Percentiles rank a stretch among this genome's conserved stretches.
Conservation (phyloP, 2,329 filamentous ascomycete genomes). For the Aspergillus udagawae region DNA sequence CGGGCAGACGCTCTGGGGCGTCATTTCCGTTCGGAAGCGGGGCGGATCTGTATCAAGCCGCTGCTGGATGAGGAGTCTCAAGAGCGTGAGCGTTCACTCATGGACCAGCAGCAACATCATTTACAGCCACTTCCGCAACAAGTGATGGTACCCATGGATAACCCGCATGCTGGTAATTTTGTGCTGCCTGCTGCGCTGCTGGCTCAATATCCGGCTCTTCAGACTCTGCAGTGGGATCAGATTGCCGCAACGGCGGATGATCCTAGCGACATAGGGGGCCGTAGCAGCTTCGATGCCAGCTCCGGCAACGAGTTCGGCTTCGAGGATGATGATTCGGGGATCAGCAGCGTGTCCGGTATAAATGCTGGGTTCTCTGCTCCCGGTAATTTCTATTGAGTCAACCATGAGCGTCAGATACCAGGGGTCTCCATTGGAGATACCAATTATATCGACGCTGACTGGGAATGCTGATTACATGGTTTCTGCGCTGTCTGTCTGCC, state of each 20-base stretch:
- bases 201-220: slow-evolving; percentile 89
- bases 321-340: slow-evolving; percentile 41
- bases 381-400: slow-evolving; percentile 28
- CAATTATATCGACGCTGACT: slow-evolving; percentile 27
- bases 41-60: slow-evolving; percentile 95
- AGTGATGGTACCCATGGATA: slow-evolving; percentile 58
- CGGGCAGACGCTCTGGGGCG: slow-evolving; percentile 90
- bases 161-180: slow-evolving; percentile 58
- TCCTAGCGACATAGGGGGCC: slow-evolving; percentile 59
- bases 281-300: slow-evolving; percentile 50
- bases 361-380: slow-evolving; percentile 32
- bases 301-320: slow-evolving; percentile 42
- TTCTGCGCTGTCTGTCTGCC: slow-evolving; percentile 3
- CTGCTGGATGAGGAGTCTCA: slow-evolving; percentile 88
- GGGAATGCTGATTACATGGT: slow-evolving; percentile 17
- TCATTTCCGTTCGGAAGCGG: slow-evolving; percentile 93
- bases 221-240: slow-evolving; percentile 82
- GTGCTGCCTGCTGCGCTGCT: slow-evolving; percentile 81
- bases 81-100: slow-evolving; percentile 71
- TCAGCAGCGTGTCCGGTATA: slow-evolving; percentile 32
- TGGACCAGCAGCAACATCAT: slow-evolving; percentile 68
- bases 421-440: slow-evolving; percentile 26
- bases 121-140: slow-evolving; percentile 54
- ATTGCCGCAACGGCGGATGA: slow-evolving; percentile 58
- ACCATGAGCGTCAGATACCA: slow-evolving; percentile 25